Conservation (phyloP, 1,139 yeast species). For the Fermentozyma sake region DNA sequence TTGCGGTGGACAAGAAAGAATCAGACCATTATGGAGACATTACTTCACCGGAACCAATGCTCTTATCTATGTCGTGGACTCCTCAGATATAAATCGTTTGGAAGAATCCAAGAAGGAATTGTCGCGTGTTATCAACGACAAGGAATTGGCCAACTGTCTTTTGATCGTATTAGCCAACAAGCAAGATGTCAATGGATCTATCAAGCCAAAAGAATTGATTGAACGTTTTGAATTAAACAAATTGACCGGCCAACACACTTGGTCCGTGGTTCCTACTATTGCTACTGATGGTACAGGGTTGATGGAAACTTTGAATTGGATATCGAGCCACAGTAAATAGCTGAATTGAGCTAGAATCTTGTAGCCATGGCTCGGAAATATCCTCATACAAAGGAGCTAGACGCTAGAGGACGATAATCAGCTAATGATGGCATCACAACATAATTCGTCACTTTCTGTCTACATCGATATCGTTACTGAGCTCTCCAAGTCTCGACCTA, state of each 20-base stretch:
- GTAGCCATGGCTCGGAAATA: too few relatives aligned
- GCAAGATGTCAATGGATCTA: conserved; percentile 68
- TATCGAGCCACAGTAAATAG: conserved; percentile 53
- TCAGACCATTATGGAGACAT: conserved; percentile 91
- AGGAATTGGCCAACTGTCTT: conserved; percentile 76
- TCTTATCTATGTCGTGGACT: conserved; percentile 86
- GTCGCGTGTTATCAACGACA: conserved; percentile 69
- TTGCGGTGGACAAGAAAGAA: conserved; percentile 92
- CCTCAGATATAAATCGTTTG: conserved; percentile 66
- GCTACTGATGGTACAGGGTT: conserved; percentile 75
- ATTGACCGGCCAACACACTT: conserved; percentile 54
- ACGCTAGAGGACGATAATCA: too few relatives aligned
- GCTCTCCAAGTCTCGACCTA: too few relatives aligned
- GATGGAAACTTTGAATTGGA: conserved; percentile 72
- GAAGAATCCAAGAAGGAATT: conserved; percentile 78
- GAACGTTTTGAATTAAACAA: conserved; percentile 52
- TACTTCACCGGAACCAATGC: conserved; percentile 93
- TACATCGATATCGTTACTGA: too few relatives aligned
- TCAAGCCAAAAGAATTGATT: conserved; percentile 63
- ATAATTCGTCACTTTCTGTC: too few relatives aligned
- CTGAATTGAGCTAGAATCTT: conserved; percentile 5
- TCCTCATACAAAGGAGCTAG: too few relatives aligned
- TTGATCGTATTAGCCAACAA: conserved; percentile 86
- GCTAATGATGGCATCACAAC: too few relatives aligned
- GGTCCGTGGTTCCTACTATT: conserved; percentile 75